Conservation (phyloP, 2,329 filamentous ascomycete genomes). For the Lomentospora prolificans region DNA sequence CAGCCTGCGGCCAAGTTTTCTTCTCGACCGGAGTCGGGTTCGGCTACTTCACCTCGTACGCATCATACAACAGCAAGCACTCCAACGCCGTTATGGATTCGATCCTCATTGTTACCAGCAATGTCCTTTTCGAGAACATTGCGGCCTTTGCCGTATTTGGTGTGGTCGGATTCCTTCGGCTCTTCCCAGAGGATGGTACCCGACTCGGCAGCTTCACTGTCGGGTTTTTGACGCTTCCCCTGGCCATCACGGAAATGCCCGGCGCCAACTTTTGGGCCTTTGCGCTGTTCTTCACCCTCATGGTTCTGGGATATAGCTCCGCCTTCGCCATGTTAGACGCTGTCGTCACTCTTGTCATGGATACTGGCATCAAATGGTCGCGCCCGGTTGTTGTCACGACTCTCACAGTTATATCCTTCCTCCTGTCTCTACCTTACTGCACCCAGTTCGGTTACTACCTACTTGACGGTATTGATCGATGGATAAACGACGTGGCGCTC, state of each 20-base stretch:
- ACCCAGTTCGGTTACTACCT: constrained; percentile 48
- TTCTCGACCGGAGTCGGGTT: constrained; percentile 50
- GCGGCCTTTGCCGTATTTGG: constrained; percentile 39
- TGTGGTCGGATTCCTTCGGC: constrained; percentile 38
- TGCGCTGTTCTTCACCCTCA: constrained; percentile 47
- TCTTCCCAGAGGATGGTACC: constrained; percentile 25
- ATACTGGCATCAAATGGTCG: constrained; percentile 36
- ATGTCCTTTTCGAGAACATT: constrained; percentile 47
- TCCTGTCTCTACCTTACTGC: constrained; percentile 46
- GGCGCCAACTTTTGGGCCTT: constrained; percentile 48
- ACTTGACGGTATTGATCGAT: constrained; percentile 42
- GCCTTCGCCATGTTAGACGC: constrained; percentile 51
- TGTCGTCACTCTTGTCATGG: constrained; percentile 41
- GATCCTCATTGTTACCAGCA: constrained; percentile 43
- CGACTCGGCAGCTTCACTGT: constrained; percentile 44
- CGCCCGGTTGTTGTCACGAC: constrained; percentile 38
- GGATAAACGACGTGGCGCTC: constrained; percentile 44
- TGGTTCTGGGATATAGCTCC: constrained; percentile 47
- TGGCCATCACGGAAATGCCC: constrained; percentile 46
- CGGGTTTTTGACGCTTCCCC: constrained; percentile 48
- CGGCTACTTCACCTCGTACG: constrained; percentile 49
- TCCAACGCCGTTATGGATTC: constrained; percentile 51
- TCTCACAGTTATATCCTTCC: constrained; percentile 38
- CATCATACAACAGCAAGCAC: constrained; percentile 47
- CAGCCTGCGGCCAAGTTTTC: constrained; percentile 50